Evolutionary conservation across 805 yeast species (phyloP).

Genomic region (Candida palmyrensis): DNA sequence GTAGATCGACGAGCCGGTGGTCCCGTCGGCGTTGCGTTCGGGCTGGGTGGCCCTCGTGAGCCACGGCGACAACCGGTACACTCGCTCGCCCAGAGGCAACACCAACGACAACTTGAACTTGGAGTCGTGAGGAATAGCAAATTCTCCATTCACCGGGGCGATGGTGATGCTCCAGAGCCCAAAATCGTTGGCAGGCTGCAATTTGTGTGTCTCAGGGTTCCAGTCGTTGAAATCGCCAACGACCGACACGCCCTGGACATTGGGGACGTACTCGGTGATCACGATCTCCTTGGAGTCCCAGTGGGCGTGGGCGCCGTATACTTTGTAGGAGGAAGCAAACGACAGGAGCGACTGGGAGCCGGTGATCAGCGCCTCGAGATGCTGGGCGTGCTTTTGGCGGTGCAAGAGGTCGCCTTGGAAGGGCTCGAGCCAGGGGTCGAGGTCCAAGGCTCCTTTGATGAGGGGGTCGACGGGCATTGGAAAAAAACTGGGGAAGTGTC

Average conservation of each 20-base stretch:
- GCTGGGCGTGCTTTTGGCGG: slow-evolving; percentile 61
- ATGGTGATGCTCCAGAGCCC: slow-evolving; percentile 66
- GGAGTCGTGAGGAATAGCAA: slow-evolving; percentile 77
- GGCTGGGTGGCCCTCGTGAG: slow-evolving; percentile 74
- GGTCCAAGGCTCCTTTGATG: slow-evolving; percentile 55
- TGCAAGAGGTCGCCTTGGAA: slow-evolving; percentile 60
- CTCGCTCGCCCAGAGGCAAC: slow-evolving; percentile 59
- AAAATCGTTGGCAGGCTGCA: slow-evolving; percentile 53
- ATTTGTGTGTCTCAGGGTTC: slow-evolving; percentile 52
- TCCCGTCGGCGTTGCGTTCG: slow-evolving; percentile 32
- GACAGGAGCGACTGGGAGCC: slow-evolving; percentile 45
- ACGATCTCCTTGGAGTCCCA: slow-evolving; percentile 45
- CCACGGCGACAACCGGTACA: slow-evolving; percentile 91
- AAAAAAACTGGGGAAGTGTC: too few relatives aligned
- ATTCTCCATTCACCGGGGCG: slow-evolving; percentile 45
- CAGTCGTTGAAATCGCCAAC: slow-evolving; percentile 92
- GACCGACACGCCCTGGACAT: slow-evolving; percentile 68
- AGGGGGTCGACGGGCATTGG: slow-evolving; percentile 6
- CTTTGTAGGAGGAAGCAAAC: slow-evolving; percentile 72
- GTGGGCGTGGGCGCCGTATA: slow-evolving; percentile 72
- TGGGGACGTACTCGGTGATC: slow-evolving; percentile 87
- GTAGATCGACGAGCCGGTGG: slow-evolving; percentile 35
- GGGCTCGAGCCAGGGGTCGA: slow-evolving; percentile 88
- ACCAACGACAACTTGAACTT: slow-evolving; percentile 67
- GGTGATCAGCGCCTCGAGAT: slow-evolving; percentile 62